Conservation (phyloP, 441 rosid species). For the Gossypium davidsonii region DNA sequence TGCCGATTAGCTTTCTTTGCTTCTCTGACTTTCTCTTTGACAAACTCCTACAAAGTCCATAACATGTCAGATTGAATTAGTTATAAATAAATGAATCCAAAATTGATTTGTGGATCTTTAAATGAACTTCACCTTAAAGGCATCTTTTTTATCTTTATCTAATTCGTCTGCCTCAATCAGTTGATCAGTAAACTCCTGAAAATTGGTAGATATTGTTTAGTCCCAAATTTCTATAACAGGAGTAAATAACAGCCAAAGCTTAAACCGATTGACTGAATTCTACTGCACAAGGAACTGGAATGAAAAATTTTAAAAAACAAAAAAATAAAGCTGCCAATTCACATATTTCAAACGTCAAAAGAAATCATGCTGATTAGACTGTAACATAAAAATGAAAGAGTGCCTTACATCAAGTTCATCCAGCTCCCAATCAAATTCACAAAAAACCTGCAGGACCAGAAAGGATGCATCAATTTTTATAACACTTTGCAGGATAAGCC, state of each 20-base stretch:
- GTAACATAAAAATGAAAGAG: not conserved
- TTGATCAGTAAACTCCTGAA: slow-evolving; percentile 62
- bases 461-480: slow-evolving; percentile 7
- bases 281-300: not conserved
- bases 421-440: slow-evolving; percentile 90
- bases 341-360: not conserved
- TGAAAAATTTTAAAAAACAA: not conserved
- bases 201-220: slow-evolving; percentile 17
- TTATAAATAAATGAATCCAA: not conserved
- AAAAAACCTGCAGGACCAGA: slow-evolving; percentile 57
- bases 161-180: slow-evolving; percentile 53
- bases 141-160: slow-evolving; percentile 67
- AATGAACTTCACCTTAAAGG: slow-evolving; percentile 52
- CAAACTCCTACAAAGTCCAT: slow-evolving; percentile 47
- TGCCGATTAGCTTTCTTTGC: slow-evolving; percentile 81
- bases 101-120: not conserved
- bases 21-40: slow-evolving; percentile 74
- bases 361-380: not conserved
- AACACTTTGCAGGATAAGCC: too few species aligned
- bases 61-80: slow-evolving; percentile 4
- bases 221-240: not conserved
- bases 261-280: not conserved
- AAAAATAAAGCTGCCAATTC: not conserved
- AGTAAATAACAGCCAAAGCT: not conserved
- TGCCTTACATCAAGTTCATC: slow-evolving; percentile 74